Evolutionary conservation across 805 yeast species (phyloP), one percentile per base, ranked within the genome.

Genomic region (Geotrichum ghanense): DNA sequence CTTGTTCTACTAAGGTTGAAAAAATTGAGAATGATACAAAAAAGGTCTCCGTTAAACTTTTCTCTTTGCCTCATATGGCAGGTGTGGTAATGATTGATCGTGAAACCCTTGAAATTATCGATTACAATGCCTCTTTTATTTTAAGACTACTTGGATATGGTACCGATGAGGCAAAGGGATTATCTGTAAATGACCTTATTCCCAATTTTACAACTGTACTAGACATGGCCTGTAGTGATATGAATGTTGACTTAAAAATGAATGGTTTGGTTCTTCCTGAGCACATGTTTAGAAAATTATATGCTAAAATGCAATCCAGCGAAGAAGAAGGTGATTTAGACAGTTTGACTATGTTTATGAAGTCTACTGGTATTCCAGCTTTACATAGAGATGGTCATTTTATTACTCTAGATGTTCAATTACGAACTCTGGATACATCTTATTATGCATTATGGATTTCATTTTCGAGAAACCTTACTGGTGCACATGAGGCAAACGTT

Each of bases 201-300:
- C 95, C 94, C 3, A 65, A 72, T 16, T 86, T 87, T 56, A 58
- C 73, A 2, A 61, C 64, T 2, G 64, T 77, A 19, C 58, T 79
- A 44, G 59, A 63, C 1, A 51, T 44, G 4, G 66, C 71, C 25
- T 67, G 69, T 52, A 68, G 72, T 22, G 56, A 64, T 17, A 50
- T 75, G 50, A 63, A 60, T 48, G 57, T 71, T 14, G 51, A 64
- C 25, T 76, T 44, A 12, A 17, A 45, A 27, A 16, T 45, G 10
- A 51, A 82, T 0, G 96, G 96, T 1, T 64, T 85, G 44, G 95
- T 89, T 0, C 66, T 89, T 10, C 95, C 97, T 0, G 97, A 89
- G 62, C 96, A 88, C 63, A 82, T 83, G 59, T 88, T 90, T 66
- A 73, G 97, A 51, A 79, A 80, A 53, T 50, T 58, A 3, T 60